Percentiles rank a stretch among this genome's conserved stretches.
These are phyloP conservation scores for Blechomonas ayalai DNA, from an alignment of 208 protist genomes.

Conservation along the genomic window DNA sequence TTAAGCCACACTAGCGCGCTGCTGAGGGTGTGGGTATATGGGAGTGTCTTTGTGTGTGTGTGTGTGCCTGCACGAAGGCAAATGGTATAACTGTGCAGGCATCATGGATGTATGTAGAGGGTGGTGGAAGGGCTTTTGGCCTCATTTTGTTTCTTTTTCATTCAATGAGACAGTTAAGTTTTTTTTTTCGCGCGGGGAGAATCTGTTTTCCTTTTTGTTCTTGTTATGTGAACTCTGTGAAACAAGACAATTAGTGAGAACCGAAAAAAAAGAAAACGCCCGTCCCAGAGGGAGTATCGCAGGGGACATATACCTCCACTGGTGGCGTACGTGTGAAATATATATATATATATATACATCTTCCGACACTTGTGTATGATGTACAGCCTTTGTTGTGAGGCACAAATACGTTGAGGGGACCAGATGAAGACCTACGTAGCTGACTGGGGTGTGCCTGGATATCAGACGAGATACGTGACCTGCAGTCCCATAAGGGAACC, in stretches of 20 bases:
- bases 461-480: no score
- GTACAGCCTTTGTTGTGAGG: neutral
- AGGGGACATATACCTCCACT: constrained; percentile 1
- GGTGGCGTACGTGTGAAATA: neutral
- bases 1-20: no score
- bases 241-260: no score
- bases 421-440: no score
- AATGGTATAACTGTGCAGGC: neutral
- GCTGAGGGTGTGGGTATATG: no score
- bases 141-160: constrained; percentile 6
- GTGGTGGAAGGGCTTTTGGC: neutral
- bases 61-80: no score
- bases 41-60: neutral
- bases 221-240: neutral
- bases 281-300: no score
- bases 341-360: constrained; percentile 4
- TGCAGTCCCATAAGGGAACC: no score
- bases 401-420: no score
- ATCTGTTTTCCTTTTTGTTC: constrained; percentile 4
- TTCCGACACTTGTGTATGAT: constrained; percentile 2
- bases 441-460: no score
- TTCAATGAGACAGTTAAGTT: no score
- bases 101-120: neutral
- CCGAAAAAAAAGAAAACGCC: neutral
- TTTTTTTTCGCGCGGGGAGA: constrained; percentile 4